A percentile compares a stretch with the other conserved stretches of the same genome.
Evolutionary conservation across 1,284 basidiomycete genomes (phyloP).

Genomic region (Austroboletus niveus): DNA sequence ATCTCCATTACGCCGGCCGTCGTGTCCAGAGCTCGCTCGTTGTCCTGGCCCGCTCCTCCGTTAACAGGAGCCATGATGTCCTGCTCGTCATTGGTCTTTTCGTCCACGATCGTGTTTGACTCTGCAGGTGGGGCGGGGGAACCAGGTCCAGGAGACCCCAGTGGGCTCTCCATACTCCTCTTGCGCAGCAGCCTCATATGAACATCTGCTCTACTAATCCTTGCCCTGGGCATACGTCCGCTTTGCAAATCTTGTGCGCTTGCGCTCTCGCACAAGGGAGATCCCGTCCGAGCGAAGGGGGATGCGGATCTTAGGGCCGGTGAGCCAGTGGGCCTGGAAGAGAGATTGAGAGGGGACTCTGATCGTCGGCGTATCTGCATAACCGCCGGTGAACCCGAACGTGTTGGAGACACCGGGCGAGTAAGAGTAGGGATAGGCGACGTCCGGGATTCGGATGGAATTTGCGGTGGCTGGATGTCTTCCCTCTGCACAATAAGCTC

Average conservation of each 20-base stretch:
- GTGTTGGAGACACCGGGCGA: constrained; percentile 13
- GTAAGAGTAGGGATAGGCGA: constrained; percentile 1
- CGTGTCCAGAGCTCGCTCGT: constrained; percentile 8
- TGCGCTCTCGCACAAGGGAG: constrained; percentile 26
- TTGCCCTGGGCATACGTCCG: constrained; percentile 30
- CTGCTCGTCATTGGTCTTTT: background rate
- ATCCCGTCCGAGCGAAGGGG: constrained; percentile 22
- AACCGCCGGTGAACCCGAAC: constrained; percentile 14
- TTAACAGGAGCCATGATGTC: background rate
- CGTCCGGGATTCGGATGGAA: constrained; percentile 2
- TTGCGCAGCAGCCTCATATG: constrained; percentile 46
- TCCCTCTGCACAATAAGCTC: constrained; percentile 10
- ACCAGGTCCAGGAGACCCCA: constrained; percentile 17
- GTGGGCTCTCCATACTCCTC: constrained; percentile 43
- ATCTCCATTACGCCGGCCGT: constrained; percentile 33
- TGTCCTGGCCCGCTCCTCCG: constrained; percentile 4
- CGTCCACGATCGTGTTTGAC: background rate
- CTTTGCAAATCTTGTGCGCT: constrained; percentile 23
- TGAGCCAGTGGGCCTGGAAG: constrained; percentile 10
- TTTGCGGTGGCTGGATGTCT: background rate
- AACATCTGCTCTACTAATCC: constrained; percentile 54
- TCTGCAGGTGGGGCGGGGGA: constrained; percentile 8
- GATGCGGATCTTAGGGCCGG: constrained; percentile 6
- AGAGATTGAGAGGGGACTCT: constrained; percentile 21
- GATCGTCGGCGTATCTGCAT: constrained; percentile 17